These are phyloP conservation scores for Tephrocybe sp. DNA, from an alignment of 768 basidiomycete species.

Conservation along the genomic window DNA sequence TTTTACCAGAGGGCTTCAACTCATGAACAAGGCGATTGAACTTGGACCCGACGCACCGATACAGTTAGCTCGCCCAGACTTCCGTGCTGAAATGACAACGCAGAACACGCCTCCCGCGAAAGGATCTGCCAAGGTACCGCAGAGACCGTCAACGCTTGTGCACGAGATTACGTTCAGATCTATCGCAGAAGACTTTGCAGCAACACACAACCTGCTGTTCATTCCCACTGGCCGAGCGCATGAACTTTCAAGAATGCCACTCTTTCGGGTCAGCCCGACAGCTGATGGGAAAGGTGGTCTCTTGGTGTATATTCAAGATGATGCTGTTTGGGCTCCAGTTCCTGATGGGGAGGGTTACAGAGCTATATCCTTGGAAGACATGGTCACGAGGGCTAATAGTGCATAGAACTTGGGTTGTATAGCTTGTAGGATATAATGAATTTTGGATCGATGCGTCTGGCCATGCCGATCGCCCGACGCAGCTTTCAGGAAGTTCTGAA, in stretches of 20 bases:
- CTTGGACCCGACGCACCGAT: slow-evolving; percentile 77
- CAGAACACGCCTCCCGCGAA: slow-evolving; percentile 27
- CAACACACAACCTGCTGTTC: slow-evolving; percentile 85
- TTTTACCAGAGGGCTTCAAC: slow-evolving; percentile 84
- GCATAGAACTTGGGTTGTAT: not conserved
- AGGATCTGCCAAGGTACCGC: slow-evolving; percentile 33
- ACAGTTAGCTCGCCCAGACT: slow-evolving; percentile 67
- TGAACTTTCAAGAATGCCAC: slow-evolving; percentile 82
- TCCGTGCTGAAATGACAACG: slow-evolving; percentile 44
- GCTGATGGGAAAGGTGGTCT: slow-evolving; percentile 86
- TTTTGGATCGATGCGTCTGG: too few relatives aligned
- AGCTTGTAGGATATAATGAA: too few relatives aligned
- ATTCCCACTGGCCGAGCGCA: slow-evolving; percentile 86
- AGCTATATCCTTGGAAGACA: slow-evolving; percentile 85
- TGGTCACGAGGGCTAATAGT: slow-evolving; percentile 67
- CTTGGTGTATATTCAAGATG: slow-evolving; percentile 87
- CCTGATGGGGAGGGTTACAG: slow-evolving; percentile 58
- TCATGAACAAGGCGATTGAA: slow-evolving; percentile 94
- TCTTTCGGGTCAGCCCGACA: slow-evolving; percentile 79
- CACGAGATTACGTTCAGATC: slow-evolving; percentile 91
- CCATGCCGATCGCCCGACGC: too few relatives aligned
- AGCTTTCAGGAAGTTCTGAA: too few relatives aligned
- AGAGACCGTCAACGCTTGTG: slow-evolving; percentile 48
- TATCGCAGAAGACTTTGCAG: slow-evolving; percentile 89
- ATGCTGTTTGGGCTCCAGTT: slow-evolving; percentile 86